Evolutionary conservation across 345 rosid genomes (phyloP).

Genomic region (Noccaea caerulescens): DNA sequence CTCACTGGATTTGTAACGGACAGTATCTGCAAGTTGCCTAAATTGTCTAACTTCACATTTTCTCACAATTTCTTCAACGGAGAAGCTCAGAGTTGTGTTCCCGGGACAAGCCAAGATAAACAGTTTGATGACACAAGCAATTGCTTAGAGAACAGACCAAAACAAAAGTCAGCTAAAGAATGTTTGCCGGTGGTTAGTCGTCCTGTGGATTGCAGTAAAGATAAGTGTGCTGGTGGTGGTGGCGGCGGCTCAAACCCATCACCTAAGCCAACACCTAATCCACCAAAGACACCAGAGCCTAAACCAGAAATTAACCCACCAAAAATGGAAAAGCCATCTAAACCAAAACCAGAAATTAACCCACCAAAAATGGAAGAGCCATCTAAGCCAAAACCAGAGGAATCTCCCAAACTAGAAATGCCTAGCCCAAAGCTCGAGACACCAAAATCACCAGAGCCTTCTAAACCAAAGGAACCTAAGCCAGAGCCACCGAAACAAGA

Average conservation of each 20-base stretch:
- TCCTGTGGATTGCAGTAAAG: conserved; percentile 60
- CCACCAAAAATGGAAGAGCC: conserved; percentile 1
- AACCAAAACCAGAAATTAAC: conserved; percentile 28
- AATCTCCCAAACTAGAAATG: conserved; percentile 25
- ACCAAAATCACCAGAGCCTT: conserved; percentile 39
- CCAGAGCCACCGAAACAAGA: conserved; percentile 24
- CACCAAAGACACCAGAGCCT: conserved; percentile 29
- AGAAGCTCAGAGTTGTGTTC: conserved; percentile 55
- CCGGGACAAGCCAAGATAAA: conserved; percentile 37
- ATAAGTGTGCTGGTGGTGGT: conserved; percentile 47
- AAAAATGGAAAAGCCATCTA: conserved; percentile 14
- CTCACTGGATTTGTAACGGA: conserved; percentile 68
- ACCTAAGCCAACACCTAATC: conserved; percentile 40
- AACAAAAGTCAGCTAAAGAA: conserved; percentile 48
- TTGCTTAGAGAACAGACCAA: conserved; percentile 55
- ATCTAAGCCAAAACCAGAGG: conserved; percentile 33
- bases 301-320: not conserved
- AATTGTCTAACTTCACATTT: conserved; percentile 58
- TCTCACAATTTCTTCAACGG: conserved; percentile 67
- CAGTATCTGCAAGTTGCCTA: conserved; percentile 61
- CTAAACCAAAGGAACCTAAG: conserved; percentile 28
- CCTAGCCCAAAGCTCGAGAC: conserved; percentile 30
- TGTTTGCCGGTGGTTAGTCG: conserved; percentile 50
- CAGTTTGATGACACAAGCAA: conserved; percentile 54
- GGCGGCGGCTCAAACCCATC: conserved; percentile 35